Base-by-base conservation (phyloP, 495 filamentous ascomycete species). In the Penicillium lividum region DNA sequence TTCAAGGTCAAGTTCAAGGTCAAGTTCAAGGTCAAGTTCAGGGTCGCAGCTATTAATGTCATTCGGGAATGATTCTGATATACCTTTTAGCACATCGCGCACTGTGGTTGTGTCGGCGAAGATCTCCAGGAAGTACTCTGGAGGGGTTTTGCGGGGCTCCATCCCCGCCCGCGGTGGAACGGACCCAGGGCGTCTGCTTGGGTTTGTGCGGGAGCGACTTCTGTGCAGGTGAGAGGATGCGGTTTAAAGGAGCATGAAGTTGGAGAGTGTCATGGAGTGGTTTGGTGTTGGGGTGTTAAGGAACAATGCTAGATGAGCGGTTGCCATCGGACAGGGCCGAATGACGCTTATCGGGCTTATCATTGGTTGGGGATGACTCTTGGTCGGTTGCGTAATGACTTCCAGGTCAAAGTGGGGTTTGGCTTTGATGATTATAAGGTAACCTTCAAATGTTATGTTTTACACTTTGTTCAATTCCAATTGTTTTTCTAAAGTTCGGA, bases 61-160 rank as follows among this genome's bases (percentile, higher is more conserved):
- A 15, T 10, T 7, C 34, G 0, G 10, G 33, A 11, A 36, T 9
- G 4, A 36, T 8, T 36, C 9, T 36, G 33, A 36, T 11, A 56
- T 62, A 97, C 94, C 93, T 84, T 93, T 91, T 30, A 98, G 83
- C 22, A 98, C 86, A 73, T 98, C 94, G 68, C 89, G 89, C 62
- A 96, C 90, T 62, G 86, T 88, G 28, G 80, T 81, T 46, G 88
- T 89, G 70, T 93, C 90, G 58, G 89, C 87, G 71, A 93, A 90
- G 63, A 91, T 87, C 73, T 93, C 89, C 69, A 93, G 81, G 59
- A 88, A 86, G 77, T 91, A 93, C 71, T 93, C 89, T 64, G 89
- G 90, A 67, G 89, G 85, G 67, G 80, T 81, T 73, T 77, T 78
- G 68, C 79, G 80, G 73, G 78, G 79, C 63, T 84, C 82, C 82